Conservation (phyloP, 1,139 yeast genomes). For the Yamadazyma pseudoaaseri region DNA sequence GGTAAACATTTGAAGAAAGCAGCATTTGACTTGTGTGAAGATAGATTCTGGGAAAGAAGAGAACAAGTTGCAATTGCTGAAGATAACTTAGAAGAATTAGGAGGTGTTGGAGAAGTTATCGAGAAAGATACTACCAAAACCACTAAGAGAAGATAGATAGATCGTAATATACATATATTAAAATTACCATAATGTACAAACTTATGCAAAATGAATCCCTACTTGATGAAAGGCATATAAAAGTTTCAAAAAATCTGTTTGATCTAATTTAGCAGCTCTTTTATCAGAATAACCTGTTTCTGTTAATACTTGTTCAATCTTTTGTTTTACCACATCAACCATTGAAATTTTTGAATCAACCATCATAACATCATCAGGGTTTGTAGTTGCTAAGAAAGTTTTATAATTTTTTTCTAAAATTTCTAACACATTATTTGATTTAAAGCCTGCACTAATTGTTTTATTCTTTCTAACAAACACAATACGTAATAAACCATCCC, state of each 20-base stretch:
- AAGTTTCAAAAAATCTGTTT: slow-evolving; percentile 84
- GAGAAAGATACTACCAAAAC: slow-evolving; percentile 64
- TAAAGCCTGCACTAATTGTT: slow-evolving; percentile 91
- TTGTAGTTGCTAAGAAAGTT: slow-evolving; percentile 64
- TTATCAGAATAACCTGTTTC: slow-evolving; percentile 81
- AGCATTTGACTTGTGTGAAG: slow-evolving; percentile 88
- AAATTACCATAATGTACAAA: slow-evolving; percentile 1
- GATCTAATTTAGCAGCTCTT: slow-evolving; percentile 94
- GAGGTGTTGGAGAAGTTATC: slow-evolving; percentile 89
- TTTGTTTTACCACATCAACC: slow-evolving; percentile 51
- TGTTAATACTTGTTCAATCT: slow-evolving; percentile 63
- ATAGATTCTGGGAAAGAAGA: slow-evolving; percentile 98
- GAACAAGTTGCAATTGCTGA: slow-evolving; percentile 88
- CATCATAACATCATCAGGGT: slow-evolving; percentile 51
- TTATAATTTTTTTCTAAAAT: slow-evolving; percentile 87
- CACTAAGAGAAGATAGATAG: slow-evolving; percentile 40
- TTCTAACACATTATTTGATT: slow-evolving; percentile 75
- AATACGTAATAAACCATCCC: slow-evolving; percentile 94
- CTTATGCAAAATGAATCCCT: slow-evolving; percentile 90
- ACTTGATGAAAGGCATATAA: slow-evolving; percentile 95
- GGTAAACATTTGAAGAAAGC: slow-evolving; percentile 89
- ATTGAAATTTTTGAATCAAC: slow-evolving; percentile 48
- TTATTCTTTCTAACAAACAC: slow-evolving; percentile 92
- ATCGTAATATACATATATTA: slow-evolving; percentile 2
- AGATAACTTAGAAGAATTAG: slow-evolving; percentile 83